Percentiles rank a stretch among this genome's conserved stretches.
Conservation (phyloP, 768 basidiomycete genomes). For the Nidularia pulvinata region DNA sequence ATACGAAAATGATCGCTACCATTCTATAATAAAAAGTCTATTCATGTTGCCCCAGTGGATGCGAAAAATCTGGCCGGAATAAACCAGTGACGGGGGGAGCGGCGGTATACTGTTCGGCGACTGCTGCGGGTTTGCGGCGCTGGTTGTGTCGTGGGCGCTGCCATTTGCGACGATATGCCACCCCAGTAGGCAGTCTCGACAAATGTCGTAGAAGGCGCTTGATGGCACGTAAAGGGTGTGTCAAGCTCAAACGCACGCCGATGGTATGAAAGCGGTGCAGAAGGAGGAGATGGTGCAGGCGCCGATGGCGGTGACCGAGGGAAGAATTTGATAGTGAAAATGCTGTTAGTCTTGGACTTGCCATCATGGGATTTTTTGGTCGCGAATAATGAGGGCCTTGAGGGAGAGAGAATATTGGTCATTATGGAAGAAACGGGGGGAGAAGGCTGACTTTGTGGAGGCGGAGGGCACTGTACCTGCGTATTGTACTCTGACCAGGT, state of each 20-base stretch:
- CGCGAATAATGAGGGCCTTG: constrained; percentile 29
- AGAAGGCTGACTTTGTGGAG: constrained; percentile 42
- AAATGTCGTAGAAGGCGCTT: constrained; percentile 33
- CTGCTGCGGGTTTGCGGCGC: constrained; percentile 3
- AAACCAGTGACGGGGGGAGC: constrained; percentile 53
- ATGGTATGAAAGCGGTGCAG: constrained; percentile 24
- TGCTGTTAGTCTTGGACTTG: constrained; percentile 28
- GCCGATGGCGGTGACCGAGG: constrained; percentile 47
- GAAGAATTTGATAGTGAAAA: constrained; percentile 49
- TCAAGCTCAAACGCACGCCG: constrained; percentile 24
- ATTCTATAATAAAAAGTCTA: not conserved
- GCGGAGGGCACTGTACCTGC: constrained; percentile 29
- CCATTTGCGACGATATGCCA: constrained; percentile 18
- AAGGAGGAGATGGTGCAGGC: constrained; percentile 26
- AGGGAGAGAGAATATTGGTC: constrained; percentile 35
- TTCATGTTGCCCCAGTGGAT: constrained; percentile 32
- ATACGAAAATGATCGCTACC: not conserved
- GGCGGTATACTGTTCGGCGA: constrained; percentile 6
- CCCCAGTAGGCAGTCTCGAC: constrained; percentile 30
- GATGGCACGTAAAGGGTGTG: constrained; percentile 31
- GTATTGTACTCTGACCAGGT: constrained; percentile 26
- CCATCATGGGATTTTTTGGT: constrained; percentile 16
- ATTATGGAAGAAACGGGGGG: constrained; percentile 36
- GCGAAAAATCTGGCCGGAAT: constrained; percentile 50
- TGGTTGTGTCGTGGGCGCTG: constrained; percentile 5